phyloP scores from a whole-genome alignment of 352 stramenopile genomes.

The Elongisporangium anandrum region DNA sequence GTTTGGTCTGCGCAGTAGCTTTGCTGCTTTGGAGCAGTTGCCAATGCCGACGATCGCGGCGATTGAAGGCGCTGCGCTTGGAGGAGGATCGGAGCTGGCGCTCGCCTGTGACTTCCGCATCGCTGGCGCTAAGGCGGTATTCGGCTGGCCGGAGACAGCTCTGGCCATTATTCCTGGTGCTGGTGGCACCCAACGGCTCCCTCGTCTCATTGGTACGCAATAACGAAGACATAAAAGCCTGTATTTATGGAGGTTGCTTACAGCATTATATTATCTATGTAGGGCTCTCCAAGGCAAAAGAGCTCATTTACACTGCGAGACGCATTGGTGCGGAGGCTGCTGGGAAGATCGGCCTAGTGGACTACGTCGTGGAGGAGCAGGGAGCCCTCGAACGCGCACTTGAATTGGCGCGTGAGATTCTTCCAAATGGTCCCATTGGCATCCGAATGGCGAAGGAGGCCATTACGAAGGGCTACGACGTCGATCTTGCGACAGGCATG shows the following conservation, averaged over 20 bases:
- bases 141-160: slow-evolving; percentile 90
- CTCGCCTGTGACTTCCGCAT: slow-evolving; percentile 92
- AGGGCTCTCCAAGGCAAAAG: slow-evolving; percentile 89
- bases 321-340: slow-evolving; percentile 72
- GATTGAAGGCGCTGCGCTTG: slow-evolving; percentile 89
- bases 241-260: background rate
- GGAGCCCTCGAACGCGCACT: slow-evolving; percentile 70
- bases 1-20: slow-evolving; percentile 64
- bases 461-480: slow-evolving; percentile 82
- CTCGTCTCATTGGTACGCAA: slow-evolving; percentile 80
- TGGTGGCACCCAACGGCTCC: slow-evolving; percentile 90
- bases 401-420: slow-evolving; percentile 85
- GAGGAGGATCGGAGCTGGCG: slow-evolving; percentile 90
- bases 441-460: slow-evolving; percentile 90
- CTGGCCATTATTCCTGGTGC: slow-evolving; percentile 92
- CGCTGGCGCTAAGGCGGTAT: slow-evolving; percentile 75
- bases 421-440: slow-evolving; percentile 89
- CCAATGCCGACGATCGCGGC: slow-evolving; percentile 92
- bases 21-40: slow-evolving; percentile 83
- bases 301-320: slow-evolving; percentile 93
- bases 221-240: background rate
- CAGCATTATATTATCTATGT: background rate
- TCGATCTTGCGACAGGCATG: slow-evolving; percentile 83
- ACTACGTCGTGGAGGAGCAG: slow-evolving; percentile 78
- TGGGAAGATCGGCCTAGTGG: slow-evolving; percentile 84